Conservation (phyloP, 1,139 yeast genomes). For the Diutina neorugosa region DNA sequence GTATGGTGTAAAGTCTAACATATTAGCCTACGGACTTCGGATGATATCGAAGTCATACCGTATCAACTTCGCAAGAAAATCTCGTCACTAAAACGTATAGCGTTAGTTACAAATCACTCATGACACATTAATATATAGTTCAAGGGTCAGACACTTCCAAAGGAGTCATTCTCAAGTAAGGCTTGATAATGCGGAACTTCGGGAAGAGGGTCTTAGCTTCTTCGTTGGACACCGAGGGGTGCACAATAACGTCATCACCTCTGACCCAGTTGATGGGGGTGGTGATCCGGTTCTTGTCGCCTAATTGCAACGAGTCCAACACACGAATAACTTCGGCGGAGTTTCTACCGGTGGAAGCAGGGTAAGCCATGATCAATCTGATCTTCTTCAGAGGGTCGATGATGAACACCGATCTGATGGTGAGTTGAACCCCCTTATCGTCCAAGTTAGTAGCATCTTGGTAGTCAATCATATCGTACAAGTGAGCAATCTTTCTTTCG, state of each 20-base stretch:
- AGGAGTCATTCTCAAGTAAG: conserved; percentile 37
- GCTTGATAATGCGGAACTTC: conserved; percentile 64
- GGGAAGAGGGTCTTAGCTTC: conserved; percentile 68
- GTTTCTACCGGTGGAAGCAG: conserved; percentile 81
- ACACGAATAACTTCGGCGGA: conserved; percentile 79
- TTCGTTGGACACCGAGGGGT: conserved; percentile 57
- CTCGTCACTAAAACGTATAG: background rate
- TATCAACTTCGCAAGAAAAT: background rate
- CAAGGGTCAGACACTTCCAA: conserved; percentile 3
- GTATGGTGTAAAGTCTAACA: too few species aligned
- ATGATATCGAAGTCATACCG: too few species aligned
- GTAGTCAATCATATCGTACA: conserved; percentile 70
- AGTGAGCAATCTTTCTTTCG: conserved; percentile 51
- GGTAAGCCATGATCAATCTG: conserved; percentile 64
- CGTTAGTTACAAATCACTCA: background rate
- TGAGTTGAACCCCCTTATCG: conserved; percentile 46
- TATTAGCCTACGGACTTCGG: too few species aligned
- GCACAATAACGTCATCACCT: conserved; percentile 79
- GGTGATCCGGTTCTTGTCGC: conserved; percentile 60
- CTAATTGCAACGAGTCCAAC: conserved; percentile 66
- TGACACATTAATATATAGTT: background rate
- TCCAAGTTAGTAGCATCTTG: conserved; percentile 52
- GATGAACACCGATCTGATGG: conserved; percentile 73
- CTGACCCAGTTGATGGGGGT: conserved; percentile 76
- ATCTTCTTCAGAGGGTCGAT: conserved; percentile 72